Conservation (phyloP, 2,329 filamentous ascomycete species). For the Cercospora beticola region DNA sequence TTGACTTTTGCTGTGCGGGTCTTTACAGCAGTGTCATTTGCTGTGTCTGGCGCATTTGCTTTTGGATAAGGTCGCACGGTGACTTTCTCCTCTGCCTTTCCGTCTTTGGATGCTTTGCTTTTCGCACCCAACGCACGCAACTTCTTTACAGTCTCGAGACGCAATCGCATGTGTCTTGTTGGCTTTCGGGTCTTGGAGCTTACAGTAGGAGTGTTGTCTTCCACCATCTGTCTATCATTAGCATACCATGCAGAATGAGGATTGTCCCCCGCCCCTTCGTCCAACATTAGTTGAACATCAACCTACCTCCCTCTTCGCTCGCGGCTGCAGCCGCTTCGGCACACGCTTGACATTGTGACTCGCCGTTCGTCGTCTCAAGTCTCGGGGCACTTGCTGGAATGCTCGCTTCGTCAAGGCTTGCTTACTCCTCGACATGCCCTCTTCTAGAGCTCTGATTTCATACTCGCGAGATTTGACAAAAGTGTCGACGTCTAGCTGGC, state of each 20-base stretch:
- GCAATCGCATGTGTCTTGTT: conserved; percentile 54
- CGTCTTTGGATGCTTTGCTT: conserved; percentile 45
- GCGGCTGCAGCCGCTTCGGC: conserved; percentile 69
- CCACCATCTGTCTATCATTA: conserved; percentile 63
- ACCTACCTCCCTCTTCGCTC: conserved; percentile 61
- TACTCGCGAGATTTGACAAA: conserved; percentile 85
- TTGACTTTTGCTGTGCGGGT: conserved; percentile 63
- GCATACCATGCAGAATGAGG: conserved; percentile 4
- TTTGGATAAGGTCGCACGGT: conserved; percentile 18
- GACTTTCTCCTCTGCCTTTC: conserved; percentile 32
- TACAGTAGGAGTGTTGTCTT: conserved; percentile 87
- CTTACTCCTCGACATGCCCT: conserved; percentile 76
- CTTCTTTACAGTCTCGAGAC: conserved; percentile 73
- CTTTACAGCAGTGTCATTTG: conserved; percentile 34
- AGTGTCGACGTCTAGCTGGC: conserved; percentile 78
- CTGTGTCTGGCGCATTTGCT: conserved; percentile 19
- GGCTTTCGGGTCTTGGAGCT: conserved; percentile 64
- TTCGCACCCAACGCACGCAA: conserved; percentile 62
- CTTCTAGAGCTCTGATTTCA: conserved; percentile 81
- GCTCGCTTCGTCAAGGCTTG: conserved; percentile 65
- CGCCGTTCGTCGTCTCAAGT: conserved; percentile 80
- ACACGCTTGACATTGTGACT: conserved; percentile 94
- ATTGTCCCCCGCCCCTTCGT: conserved; percentile 22
- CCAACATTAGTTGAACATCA: conserved; percentile 3
- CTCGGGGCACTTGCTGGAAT: conserved; percentile 86